Conservation (phyloP, 805 yeast genomes). For the Teunomyces kruisii region DNA sequence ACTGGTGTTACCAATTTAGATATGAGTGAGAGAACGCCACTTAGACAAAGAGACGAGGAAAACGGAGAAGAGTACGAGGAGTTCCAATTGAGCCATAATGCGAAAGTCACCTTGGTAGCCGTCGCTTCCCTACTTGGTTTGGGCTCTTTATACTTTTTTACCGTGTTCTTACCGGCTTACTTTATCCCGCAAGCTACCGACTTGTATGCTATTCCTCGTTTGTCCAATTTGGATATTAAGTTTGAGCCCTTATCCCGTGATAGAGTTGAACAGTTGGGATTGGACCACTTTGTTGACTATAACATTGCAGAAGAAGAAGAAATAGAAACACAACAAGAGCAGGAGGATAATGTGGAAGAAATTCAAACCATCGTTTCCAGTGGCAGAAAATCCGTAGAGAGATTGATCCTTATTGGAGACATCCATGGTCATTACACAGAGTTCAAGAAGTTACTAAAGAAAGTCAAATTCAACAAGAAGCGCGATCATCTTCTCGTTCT, state of each 20-base stretch:
- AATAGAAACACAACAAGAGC: background rate
- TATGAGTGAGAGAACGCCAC: constrained; percentile 13
- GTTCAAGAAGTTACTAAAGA: constrained; percentile 51
- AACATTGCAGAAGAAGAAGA: constrained; percentile 7
- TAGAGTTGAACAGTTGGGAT: constrained; percentile 15
- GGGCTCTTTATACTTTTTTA: constrained; percentile 26
- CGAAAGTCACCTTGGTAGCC: constrained; percentile 15
- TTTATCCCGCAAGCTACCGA: constrained; percentile 34
- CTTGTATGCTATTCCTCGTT: constrained; percentile 24
- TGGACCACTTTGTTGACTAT: constrained; percentile 8
- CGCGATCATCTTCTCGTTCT: constrained; percentile 64
- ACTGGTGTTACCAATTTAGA: too few relatives aligned
- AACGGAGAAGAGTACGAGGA: constrained; percentile 17
- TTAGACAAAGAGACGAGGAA: constrained; percentile 13
- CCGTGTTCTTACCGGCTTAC: constrained; percentile 30
- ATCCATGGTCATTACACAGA: constrained; percentile 76
- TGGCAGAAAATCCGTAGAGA: constrained; percentile 21
- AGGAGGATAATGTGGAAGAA: constrained; percentile 1
- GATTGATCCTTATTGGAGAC: constrained; percentile 79
- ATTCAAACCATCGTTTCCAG: background rate
- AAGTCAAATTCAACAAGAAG: constrained; percentile 44
- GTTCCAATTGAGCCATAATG: constrained; percentile 9
- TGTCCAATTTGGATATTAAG: constrained; percentile 22
- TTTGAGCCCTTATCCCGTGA: constrained; percentile 25
- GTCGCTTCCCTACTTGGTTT: constrained; percentile 13